These are phyloP conservation scores for Corrigiola litoralis DNA, from an alignment of 179 eudicot species.

Conservation along the genomic window DNA sequence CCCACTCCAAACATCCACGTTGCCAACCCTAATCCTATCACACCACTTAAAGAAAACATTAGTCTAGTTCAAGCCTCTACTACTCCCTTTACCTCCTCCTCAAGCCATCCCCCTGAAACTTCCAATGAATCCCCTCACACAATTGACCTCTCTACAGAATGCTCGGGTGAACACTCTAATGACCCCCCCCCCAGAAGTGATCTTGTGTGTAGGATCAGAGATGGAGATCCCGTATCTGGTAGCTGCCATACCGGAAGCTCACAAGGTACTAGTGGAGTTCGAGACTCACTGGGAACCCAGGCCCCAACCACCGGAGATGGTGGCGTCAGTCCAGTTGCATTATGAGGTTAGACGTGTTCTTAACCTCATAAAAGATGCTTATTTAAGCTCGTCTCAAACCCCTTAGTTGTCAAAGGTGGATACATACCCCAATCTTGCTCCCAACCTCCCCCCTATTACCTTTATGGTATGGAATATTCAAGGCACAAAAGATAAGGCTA, in stretches of 20 bases:
- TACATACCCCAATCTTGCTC: not conserved
- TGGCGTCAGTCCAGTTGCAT: not conserved
- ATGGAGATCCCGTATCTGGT: not conserved
- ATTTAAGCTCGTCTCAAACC: too few species aligned
- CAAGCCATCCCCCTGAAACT: too few species aligned
- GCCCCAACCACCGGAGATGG: not conserved
- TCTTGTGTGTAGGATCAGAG: not conserved
- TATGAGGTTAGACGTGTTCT: not conserved
- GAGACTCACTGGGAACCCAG: not conserved
- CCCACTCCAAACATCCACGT: too few species aligned
- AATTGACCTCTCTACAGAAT: too few species aligned
- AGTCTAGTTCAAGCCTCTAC: too few species aligned
- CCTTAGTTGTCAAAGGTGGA: not conserved
- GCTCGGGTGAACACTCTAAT: too few species aligned
- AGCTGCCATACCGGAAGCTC: not conserved
- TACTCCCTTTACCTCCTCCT: too few species aligned
- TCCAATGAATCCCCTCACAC: too few species aligned
- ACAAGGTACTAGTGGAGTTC: not conserved
- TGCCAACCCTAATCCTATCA: too few species aligned
- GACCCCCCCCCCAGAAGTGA: not conserved
- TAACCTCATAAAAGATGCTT: not conserved
- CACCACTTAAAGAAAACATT: too few species aligned
- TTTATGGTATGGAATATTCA: not conserved
- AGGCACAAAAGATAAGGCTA: not conserved
- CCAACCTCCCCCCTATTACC: not conserved